Evolutionary conservation across 2,329 filamentous ascomycete species (phyloP).

Genomic region (Fusarium sarcochroum): DNA sequence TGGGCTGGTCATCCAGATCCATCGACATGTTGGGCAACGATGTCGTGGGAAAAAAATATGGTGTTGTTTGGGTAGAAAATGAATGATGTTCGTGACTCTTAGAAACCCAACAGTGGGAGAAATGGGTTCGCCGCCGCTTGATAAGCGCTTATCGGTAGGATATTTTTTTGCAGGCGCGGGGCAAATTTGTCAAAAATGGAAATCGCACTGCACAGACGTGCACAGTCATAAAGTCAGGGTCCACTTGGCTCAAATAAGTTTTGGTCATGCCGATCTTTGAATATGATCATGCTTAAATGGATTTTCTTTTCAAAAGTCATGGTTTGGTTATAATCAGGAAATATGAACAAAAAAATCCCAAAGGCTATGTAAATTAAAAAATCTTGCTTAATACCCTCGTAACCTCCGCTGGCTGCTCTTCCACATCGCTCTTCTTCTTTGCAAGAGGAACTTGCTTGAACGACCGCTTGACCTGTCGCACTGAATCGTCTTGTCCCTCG

Average conservation of each 20-base stretch:
- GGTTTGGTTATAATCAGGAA: conserved; percentile 21
- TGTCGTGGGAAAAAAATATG: conserved; percentile 32
- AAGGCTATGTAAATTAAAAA: conserved; percentile 60
- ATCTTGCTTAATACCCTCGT: conserved; percentile 75
- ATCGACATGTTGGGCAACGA: conserved; percentile 55
- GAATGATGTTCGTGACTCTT: conserved; percentile 44
- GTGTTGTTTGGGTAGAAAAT: conserved; percentile 34
- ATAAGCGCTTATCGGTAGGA: conserved; percentile 55
- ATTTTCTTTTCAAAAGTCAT: conserved; percentile 14
- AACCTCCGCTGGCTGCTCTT: conserved; percentile 68
- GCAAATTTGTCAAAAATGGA: conserved; percentile 38
- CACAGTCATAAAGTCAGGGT: conserved; percentile 36
- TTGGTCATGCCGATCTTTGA: conserved; percentile 32
- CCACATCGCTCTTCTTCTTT: conserved; percentile 60
- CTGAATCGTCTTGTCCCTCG: conserved; percentile 40
- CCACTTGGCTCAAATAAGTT: conserved; percentile 31
- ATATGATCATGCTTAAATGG: conserved; percentile 21
- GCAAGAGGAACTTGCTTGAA: conserved; percentile 78
- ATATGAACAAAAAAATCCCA: conserved; percentile 16
- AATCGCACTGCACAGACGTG: conserved; percentile 16
- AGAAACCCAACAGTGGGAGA: conserved; percentile 48
- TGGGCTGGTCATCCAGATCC: conserved; percentile 61
- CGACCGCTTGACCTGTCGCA: conserved; percentile 55
- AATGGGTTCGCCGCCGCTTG: conserved; percentile 57
- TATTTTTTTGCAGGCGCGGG: conserved; percentile 46